Evolutionary conservation across 1,139 yeast species (phyloP).

Genomic region (Pichia sp.): DNA sequence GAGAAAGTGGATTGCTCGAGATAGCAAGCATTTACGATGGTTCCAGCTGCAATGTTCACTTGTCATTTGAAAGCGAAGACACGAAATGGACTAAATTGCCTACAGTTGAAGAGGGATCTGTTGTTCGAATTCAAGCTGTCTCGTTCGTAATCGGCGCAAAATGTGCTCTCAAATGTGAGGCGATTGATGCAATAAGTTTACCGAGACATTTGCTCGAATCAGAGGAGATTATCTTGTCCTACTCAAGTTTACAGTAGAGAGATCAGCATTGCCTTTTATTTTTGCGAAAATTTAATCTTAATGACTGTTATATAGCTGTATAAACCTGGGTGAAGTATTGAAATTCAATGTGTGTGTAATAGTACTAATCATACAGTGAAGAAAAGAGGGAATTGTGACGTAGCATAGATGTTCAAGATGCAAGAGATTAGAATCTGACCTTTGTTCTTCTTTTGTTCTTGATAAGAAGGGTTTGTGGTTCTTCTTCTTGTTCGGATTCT

Average conservation of each 20-base stretch:
- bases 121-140: conserved; percentile 5
- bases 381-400: background rate
- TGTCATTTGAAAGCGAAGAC: conserved; percentile 5
- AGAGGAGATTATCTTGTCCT: background rate
- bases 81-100: background rate
- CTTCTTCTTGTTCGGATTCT: conserved; percentile 38
- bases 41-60: conserved; percentile 5
- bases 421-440: conserved; percentile 23
- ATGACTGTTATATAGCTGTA: too few relatives aligned
- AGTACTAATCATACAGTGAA: background rate
- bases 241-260: background rate
- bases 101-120: conserved; percentile 4
- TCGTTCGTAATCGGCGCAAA: background rate
- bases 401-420: background rate
- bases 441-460: conserved; percentile 48
- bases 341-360: background rate
- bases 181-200: background rate
- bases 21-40: conserved; percentile 10
- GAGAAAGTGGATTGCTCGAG: conserved; percentile 12
- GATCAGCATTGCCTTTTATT: too few relatives aligned
- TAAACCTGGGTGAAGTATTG: background rate
- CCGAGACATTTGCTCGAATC: background rate
- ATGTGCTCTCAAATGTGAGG: background rate
- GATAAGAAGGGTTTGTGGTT: conserved; percentile 69
- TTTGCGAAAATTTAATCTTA: too few relatives aligned